These are phyloP conservation scores for Trichophyton benhamiae DNA, from an alignment of 2,329 filamentous ascomycete species.

Conservation along the genomic window DNA sequence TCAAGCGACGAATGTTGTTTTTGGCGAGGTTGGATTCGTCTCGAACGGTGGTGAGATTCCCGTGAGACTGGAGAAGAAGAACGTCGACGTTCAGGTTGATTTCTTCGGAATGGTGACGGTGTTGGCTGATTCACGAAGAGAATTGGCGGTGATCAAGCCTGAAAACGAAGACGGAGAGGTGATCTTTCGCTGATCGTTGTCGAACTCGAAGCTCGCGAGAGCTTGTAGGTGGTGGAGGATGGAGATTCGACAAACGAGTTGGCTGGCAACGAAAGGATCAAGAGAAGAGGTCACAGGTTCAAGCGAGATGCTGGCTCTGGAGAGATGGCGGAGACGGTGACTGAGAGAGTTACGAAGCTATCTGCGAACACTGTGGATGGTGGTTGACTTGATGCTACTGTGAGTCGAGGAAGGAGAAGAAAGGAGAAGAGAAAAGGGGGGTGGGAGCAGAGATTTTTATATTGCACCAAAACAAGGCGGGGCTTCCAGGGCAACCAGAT, in stretches of 20 bases:
- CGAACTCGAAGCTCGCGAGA: neutral
- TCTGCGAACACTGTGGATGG: neutral
- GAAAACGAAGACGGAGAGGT: neutral
- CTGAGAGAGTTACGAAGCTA: neutral
- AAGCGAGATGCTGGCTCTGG: neutral
- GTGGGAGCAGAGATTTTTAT: neutral
- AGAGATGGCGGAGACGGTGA: neutral
- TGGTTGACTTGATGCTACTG: neutral
- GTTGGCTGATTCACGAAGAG: neutral
- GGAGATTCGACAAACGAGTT: neutral
- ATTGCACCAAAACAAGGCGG: neutral
- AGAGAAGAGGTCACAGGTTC: neutral
- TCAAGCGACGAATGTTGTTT: neutral
- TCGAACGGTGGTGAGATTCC: neutral
- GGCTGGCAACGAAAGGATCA: neutral
- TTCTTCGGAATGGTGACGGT: neutral
- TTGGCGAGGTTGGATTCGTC: neutral
- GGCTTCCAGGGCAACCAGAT: neutral
- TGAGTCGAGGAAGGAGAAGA: neutral
- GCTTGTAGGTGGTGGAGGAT: neutral
- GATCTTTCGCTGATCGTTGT: neutral
- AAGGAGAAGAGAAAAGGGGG: no score
- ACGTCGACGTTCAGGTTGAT: neutral
- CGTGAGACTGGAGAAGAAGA: conserved; percentile 2
- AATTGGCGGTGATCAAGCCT: neutral